Evolutionary conservation across 2,329 filamentous ascomycete genomes (phyloP).

Genomic region (Botrytis aclada): DNA sequence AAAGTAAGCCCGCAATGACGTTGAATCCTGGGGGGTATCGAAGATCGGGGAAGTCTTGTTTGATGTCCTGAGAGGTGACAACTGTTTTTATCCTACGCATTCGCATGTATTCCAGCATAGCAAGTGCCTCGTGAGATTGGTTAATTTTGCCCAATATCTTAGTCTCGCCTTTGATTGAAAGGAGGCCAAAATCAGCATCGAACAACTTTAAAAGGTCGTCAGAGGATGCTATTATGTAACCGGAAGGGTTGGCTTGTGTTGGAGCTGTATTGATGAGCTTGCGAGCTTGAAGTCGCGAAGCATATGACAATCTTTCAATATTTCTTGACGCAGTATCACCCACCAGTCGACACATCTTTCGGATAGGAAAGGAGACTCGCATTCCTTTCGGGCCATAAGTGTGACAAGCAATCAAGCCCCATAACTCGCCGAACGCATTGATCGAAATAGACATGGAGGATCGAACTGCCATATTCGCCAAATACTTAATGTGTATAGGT

Average conservation of each 20-base stretch:
- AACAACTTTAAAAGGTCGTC: constrained; percentile 82
- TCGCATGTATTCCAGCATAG: constrained; percentile 79
- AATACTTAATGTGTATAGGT: constrained; percentile 83
- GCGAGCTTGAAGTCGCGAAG: constrained; percentile 76
- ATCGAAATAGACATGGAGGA: constrained; percentile 94
- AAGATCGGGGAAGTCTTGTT: constrained; percentile 75
- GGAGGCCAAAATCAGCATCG: constrained; percentile 79
- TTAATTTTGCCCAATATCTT: constrained; percentile 76
- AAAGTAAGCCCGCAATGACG: constrained; percentile 71
- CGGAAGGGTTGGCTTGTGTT: constrained; percentile 76
- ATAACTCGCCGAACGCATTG: constrained; percentile 79
- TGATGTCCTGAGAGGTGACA: constrained; percentile 72
- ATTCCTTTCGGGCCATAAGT: constrained; percentile 74
- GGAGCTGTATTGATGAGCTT: constrained; percentile 86
- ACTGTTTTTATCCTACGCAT: constrained; percentile 73
- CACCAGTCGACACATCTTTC: constrained; percentile 86
- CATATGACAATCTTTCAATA: constrained; percentile 83
- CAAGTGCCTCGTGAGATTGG: constrained; percentile 77
- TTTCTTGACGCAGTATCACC: constrained; percentile 84
- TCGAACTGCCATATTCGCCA: constrained; percentile 85
- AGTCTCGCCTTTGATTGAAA: constrained; percentile 84
- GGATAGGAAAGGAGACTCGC: constrained; percentile 87
- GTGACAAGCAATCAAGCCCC: constrained; percentile 86
- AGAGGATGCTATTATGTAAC: constrained; percentile 86
- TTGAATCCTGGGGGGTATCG: constrained; percentile 76